Evolutionary conservation across 371 early-diverging fungal genomes (phyloP).

Genomic region (Lichtheimia hyalospora): DNA sequence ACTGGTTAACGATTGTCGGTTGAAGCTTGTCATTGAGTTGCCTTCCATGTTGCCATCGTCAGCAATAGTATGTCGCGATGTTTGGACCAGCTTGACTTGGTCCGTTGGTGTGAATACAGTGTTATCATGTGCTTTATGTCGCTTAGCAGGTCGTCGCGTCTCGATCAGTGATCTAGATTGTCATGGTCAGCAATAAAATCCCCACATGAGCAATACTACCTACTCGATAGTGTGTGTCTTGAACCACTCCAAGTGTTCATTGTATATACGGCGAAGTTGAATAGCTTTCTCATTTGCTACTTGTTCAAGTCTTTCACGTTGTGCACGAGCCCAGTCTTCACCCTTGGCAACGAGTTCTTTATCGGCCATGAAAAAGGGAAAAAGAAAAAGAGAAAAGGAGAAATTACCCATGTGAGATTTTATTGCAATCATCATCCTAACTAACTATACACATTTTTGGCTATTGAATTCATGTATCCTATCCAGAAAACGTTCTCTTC

Average conservation of each 20-base stretch:
- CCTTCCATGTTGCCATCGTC: background rate
- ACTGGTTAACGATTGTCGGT: background rate
- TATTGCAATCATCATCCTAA: too few species aligned
- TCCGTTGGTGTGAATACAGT: background rate
- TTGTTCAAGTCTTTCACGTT: background rate
- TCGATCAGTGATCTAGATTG: background rate
- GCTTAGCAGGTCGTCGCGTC: background rate
- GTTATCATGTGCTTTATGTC: background rate
- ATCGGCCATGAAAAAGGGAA: too few species aligned
- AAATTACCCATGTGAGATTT: too few species aligned
- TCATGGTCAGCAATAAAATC: background rate
- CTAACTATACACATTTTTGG: background rate
- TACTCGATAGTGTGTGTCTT: background rate
- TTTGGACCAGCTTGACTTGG: background rate
- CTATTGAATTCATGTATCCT: constrained; percentile 6
- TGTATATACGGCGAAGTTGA: background rate
- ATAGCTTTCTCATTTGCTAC: background rate
- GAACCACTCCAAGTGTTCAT: constrained; percentile 5
- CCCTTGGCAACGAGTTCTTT: background rate
- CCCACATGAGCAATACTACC: background rate
- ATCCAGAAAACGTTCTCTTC: constrained; percentile 15
- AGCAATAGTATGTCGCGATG: background rate
- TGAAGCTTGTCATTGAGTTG: background rate
- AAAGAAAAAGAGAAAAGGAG: too few species aligned
- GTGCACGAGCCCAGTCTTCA: constrained; percentile 1